phyloP scores from a whole-genome alignment of 176 grass and related monocot genomes.

The Hordeum marinum region DNA sequence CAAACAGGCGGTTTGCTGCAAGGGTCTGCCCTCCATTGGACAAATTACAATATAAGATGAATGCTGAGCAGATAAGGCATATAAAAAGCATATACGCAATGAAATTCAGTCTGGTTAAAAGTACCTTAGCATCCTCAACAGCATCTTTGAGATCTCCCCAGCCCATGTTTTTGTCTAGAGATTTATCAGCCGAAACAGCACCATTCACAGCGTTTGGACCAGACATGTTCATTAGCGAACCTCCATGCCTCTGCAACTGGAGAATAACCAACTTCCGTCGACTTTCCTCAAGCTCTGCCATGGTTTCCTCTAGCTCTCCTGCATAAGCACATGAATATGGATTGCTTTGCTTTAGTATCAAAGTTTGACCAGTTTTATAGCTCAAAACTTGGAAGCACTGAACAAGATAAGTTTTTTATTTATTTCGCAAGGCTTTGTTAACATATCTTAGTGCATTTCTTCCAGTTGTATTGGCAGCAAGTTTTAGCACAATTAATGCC shows the following conservation, averaged over 20 bases:
- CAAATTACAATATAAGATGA: constrained; percentile 31
- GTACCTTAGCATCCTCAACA: constrained; percentile 90
- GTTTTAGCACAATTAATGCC: background rate
- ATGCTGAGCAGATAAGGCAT: constrained; percentile 16
- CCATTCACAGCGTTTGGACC: constrained; percentile 59
- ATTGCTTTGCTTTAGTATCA: background rate
- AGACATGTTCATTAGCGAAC: constrained; percentile 52
- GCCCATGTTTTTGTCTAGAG: constrained; percentile 62
- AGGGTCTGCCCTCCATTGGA: constrained; percentile 56
- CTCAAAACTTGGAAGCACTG: background rate
- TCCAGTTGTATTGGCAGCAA: background rate
- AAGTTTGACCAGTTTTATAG: background rate
- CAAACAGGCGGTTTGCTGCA: constrained; percentile 73
- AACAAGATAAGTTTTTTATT: background rate
- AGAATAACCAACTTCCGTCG: constrained; percentile 85
- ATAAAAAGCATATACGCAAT: constrained; percentile 19
- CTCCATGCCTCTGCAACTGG: constrained; percentile 79
- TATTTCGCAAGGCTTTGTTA: background rate
- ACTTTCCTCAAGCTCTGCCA: constrained; percentile 92
- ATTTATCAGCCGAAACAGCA: constrained; percentile 57
- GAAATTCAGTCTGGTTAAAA: background rate
- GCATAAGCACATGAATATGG: constrained; percentile 13
- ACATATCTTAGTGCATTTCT: background rate
- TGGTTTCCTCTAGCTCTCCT: constrained; percentile 92
- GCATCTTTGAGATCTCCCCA: constrained; percentile 79